phyloP scores from a whole-genome alignment of 805 yeast genomes.

The Ogataea paradorogensis region DNA sequence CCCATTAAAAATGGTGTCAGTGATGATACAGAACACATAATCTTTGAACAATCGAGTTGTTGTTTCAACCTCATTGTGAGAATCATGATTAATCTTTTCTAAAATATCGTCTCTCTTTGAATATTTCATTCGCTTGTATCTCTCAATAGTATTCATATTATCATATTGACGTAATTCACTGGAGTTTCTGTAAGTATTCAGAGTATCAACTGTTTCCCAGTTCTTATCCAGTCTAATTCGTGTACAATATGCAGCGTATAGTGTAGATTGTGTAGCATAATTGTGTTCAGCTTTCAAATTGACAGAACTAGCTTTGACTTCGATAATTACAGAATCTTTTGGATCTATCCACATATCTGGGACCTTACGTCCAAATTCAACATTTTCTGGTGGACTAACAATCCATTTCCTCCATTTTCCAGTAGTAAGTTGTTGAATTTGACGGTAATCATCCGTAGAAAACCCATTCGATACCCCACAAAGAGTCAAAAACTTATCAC shows the following conservation, averaged over 20 bases:
- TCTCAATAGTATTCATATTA: constrained; percentile 18
- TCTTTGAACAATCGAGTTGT: constrained; percentile 39
- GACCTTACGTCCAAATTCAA: constrained; percentile 55
- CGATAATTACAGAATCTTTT: constrained; percentile 69
- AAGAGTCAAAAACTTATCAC: constrained; percentile 54
- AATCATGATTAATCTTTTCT: constrained; percentile 14
- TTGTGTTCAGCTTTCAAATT: constrained; percentile 42
- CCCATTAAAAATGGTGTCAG: constrained; percentile 40
- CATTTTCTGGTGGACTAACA: constrained; percentile 39
- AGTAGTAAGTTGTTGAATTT: constrained; percentile 53
- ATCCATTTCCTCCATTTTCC: constrained; percentile 55
- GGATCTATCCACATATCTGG: constrained; percentile 85
- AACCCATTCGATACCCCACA: constrained; percentile 86
- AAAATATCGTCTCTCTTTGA: constrained; percentile 20
- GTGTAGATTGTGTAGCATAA: constrained; percentile 65
- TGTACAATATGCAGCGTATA: constrained; percentile 74
- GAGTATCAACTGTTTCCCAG: constrained; percentile 51
- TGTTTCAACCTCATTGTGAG: background rate
- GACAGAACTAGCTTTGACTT: constrained; percentile 77
- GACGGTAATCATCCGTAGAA: constrained; percentile 55
- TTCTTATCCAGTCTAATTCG: constrained; percentile 66
- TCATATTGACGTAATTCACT: constrained; percentile 20
- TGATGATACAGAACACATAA: constrained; percentile 48
- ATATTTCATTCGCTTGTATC: constrained; percentile 26
- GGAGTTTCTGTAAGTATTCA: constrained; percentile 45